These are phyloP conservation scores for Scorias spongiosa DNA, from an alignment of 2,329 filamentous ascomycete species.

Conservation along the genomic window DNA sequence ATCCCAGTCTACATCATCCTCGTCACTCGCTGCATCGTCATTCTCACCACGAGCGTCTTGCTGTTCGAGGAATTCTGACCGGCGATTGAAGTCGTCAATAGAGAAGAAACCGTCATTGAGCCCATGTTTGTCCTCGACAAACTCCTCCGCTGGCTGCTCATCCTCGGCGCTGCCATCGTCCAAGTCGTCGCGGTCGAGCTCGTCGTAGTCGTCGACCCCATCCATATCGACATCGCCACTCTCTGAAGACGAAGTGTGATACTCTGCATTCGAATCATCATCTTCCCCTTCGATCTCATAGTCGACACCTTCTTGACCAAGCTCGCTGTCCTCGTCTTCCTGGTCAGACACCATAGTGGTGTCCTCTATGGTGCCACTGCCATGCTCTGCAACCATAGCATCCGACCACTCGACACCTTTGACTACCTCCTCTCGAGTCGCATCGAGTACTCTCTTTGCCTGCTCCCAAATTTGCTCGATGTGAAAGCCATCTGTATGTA, in stretches of 20 bases:
- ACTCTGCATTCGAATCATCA: slow-evolving; percentile 15
- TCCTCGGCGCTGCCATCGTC: slow-evolving; percentile 33
- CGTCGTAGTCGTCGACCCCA: slow-evolving; percentile 13
- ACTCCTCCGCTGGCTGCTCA: slow-evolving; percentile 38
- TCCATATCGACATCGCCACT: slow-evolving; percentile 27
- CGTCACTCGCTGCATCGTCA: slow-evolving; percentile 61
- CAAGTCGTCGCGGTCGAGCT: slow-evolving; percentile 14
- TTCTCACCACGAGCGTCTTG: slow-evolving; percentile 68
- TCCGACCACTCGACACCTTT: slow-evolving; percentile 26
- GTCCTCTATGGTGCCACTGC: not conserved
- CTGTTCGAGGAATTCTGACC: slow-evolving; percentile 77
- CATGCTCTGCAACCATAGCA: slow-evolving; percentile 6
- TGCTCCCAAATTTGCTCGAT: slow-evolving; percentile 90
- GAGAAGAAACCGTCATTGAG: slow-evolving; percentile 98
- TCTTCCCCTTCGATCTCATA: slow-evolving; percentile 19
- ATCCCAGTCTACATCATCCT: slow-evolving; percentile 81
- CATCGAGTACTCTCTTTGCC: slow-evolving; percentile 65
- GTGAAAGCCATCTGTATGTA: slow-evolving; percentile 78
- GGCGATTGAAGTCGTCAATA: slow-evolving; percentile 92
- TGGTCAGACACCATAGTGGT: not conserved
- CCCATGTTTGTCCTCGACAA: slow-evolving; percentile 60
- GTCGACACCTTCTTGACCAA: slow-evolving; percentile 20
- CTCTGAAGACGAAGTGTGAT: slow-evolving; percentile 14
- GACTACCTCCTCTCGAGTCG: slow-evolving; percentile 40
- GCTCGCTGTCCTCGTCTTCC: slow-evolving; percentile 17